phyloP scores from a whole-genome alignment of 2,329 filamentous ascomycete genomes.

The Epichloe typhina region DNA sequence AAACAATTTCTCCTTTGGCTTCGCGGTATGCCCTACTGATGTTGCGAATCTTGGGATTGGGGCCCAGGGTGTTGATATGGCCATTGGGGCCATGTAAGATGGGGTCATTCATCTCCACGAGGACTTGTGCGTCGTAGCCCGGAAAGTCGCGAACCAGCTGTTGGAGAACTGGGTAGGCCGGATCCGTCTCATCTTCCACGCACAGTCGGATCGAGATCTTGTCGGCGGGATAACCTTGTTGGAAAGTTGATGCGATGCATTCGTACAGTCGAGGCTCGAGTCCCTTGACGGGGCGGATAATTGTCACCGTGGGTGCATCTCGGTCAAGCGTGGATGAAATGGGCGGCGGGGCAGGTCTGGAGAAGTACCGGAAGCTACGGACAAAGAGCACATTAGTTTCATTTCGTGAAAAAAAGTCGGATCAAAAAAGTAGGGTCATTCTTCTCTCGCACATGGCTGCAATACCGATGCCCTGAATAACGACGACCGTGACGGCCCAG shows the following conservation, averaged over 20 bases:
- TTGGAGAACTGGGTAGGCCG: slow-evolving; percentile 62
- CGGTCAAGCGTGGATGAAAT: slow-evolving; percentile 36
- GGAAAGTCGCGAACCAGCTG: slow-evolving; percentile 63
- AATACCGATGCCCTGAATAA: slow-evolving; percentile 43
- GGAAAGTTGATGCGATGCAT: slow-evolving; percentile 77
- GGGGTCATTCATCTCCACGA: slow-evolving; percentile 74
- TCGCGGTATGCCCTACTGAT: slow-evolving; percentile 89
- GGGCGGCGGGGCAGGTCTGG: slow-evolving; percentile 32
- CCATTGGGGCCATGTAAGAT: slow-evolving; percentile 43
- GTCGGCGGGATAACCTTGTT: slow-evolving; percentile 63
- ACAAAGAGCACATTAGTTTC: background rate
- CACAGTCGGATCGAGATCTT: slow-evolving; percentile 75
- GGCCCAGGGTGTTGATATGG: slow-evolving; percentile 53
- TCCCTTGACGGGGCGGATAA: slow-evolving; percentile 88
- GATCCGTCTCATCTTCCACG: slow-evolving; percentile 59
- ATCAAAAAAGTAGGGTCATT: background rate
- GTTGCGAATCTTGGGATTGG: slow-evolving; percentile 97
- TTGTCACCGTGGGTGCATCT: slow-evolving; percentile 66
- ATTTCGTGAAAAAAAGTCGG: background rate
- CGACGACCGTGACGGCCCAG: slow-evolving; percentile 39
- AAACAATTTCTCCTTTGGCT: slow-evolving; percentile 75
- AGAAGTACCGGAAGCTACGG: slow-evolving; percentile 39
- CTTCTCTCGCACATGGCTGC: slow-evolving; percentile 35
- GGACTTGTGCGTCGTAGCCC: slow-evolving; percentile 53
- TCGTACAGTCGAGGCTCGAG: slow-evolving; percentile 84